These are phyloP conservation scores for Citrullus mucosospermus DNA, from an alignment of 306 rosid species.

Conservation along the genomic window DNA sequence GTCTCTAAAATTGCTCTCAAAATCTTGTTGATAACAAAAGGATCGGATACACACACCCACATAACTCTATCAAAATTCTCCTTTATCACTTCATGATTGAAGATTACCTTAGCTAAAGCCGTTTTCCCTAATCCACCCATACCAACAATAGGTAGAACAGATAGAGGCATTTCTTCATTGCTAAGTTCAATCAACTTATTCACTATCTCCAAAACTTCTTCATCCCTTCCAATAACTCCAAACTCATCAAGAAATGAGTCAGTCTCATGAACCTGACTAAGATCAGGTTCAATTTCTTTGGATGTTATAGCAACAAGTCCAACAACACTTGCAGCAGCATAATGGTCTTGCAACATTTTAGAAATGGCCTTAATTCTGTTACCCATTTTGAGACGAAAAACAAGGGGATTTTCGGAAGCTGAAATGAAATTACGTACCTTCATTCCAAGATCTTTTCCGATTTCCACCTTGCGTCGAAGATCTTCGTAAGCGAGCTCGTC, in stretches of 20 bases:
- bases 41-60: constrained; percentile 16
- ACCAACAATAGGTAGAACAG: constrained; percentile 12
- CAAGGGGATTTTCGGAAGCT: neutral
- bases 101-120: neutral
- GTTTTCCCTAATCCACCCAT: constrained; percentile 13
- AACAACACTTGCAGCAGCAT: neutral
- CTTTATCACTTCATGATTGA: neutral
- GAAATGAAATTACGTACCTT: neutral
- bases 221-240: neutral
- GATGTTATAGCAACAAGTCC: constrained; percentile 10
- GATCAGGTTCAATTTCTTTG: neutral
- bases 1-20: neutral
- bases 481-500: neutral
- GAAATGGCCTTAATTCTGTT: neutral
- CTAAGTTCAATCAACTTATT: neutral
- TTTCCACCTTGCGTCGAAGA: neutral
- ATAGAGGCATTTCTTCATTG: neutral
- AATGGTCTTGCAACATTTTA: neutral
- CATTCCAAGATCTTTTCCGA: neutral
- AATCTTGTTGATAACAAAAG: constrained; percentile 3
- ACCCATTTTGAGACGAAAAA: neutral
- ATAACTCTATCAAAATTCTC: neutral
- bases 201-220: neutral
- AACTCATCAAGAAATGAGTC: neutral
- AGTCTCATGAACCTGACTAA: neutral